Base-by-base conservation (phyloP, 1,284 basidiomycete genomes). In the Ustilago esculenta region DNA sequence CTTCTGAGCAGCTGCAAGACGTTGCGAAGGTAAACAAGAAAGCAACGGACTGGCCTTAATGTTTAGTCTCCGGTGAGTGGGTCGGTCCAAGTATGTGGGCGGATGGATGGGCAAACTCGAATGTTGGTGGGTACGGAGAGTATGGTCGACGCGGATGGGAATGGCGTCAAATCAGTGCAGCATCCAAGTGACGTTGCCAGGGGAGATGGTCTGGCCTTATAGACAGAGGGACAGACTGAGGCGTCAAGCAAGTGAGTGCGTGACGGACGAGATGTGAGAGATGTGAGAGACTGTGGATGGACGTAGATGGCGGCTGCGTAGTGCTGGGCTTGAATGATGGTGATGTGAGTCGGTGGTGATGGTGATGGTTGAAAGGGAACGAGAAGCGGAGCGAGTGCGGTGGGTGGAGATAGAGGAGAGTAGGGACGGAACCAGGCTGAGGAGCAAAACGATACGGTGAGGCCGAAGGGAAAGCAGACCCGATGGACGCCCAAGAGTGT, bases 61-160 rank as follows among this genome's bases (percentile, higher is more conserved):
- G n/a, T n/a, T n/a, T n/a, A n/a, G n/a, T n/a, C n/a, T n/a, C n/a
- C n/a, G n/a, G n/a, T n/a, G n/a, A n/a, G n/a, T n/a, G n/a, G 12
- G 18, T n/a, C 35, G 20, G 8, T 18, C 5, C 33, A 6, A 15
- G 15, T 20, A 3, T 15, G 14, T 23, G 27, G 27, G 30, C 23
- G 33, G 17, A 33, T 32, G 20, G 35, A 27, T 45, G 25, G n/a
- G 51, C 58, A 50, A 51, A 54, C 54, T 44, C 45, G 50, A 46
- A 49, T 32, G 42, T 6, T 25, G 41, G 8, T 32, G n/a, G 30
- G 40, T 18, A n/a, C 10, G 15, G 18, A 30, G 35, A 36, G 20
- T 18, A 25, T 24, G 25, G 29, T 43, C 37, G 29, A 29, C 15
- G 36, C 36, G 24, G 25, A 17, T 35, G 42, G 23, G 24, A 36